Evolutionary conservation across 2,329 filamentous ascomycete species (phyloP), one percentile per base, ranked within the genome.

Genomic region (Monosporascus ibericus): DNA sequence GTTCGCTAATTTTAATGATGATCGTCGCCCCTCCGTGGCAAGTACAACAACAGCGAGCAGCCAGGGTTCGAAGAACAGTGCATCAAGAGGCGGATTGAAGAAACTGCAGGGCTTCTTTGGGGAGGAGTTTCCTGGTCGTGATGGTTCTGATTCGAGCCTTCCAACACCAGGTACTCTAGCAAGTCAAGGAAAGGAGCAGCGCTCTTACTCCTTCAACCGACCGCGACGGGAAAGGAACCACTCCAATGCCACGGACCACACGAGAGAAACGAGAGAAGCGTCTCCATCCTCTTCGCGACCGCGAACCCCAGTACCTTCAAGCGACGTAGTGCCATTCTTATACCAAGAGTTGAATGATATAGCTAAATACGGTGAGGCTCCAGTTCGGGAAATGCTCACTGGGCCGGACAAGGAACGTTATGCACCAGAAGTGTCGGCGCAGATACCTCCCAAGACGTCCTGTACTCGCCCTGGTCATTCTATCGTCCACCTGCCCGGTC

Each of bases 271-370:
- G 17, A 58, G 64, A 58, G 86, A 92, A 57, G 79, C 78, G 46
- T 95, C 92, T 50, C 90, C 90, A 40, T 80, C 82, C 49, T 84
- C 82, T 34, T 91, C 88, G 27, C 80, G 90, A 60, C 90, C 92
- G 47, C 81, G 87, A 61, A 95, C 90, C n/a, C 91, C 92, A 14
- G 78, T 91, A 49, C 89, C 89, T 42, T 90, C 89, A 14, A 94
- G 90, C 64, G 92, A 97, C 71, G 91, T 99, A 53, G 94, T 95
- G 39, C 94, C 94, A n/a, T 99, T 96, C 79, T 80, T 95, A 56
- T 97, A 94, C 67, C 94, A 97, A 71, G 90, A 94, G 67, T 81
- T 81, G 59, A 82, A 89, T 74, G 88, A 92, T 65, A 88, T 91
- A 63, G 82, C 82, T 46, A 82, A 84, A 58, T 89, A 86, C 72